phyloP scores from a whole-genome alignment of 768 basidiomycete species.

The Psilocybe tampanensis region DNA sequence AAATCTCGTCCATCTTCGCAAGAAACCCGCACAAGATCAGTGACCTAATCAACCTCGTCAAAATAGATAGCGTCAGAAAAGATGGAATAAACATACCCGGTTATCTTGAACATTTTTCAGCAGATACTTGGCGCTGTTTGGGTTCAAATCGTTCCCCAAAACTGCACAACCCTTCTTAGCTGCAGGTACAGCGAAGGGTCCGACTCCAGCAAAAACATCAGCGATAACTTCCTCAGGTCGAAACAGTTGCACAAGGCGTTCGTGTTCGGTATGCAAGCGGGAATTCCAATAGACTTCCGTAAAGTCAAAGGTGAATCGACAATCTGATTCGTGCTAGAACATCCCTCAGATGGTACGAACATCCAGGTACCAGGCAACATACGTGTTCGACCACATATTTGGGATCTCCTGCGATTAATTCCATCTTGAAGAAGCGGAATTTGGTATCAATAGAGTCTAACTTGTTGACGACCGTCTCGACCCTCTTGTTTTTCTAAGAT shows the following conservation, averaged over 20 bases:
- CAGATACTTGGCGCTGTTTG: slow-evolving; percentile 80
- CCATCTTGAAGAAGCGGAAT: slow-evolving; percentile 97
- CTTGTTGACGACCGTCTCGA: slow-evolving; percentile 95
- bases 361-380: slow-evolving; percentile 21
- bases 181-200: slow-evolving; percentile 93
- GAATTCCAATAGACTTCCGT: slow-evolving; percentile 98
- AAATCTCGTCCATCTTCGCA: slow-evolving; percentile 90
- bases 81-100: slow-evolving; percentile 46
- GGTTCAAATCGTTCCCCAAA: slow-evolving; percentile 94
- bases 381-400: slow-evolving; percentile 90
- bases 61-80: slow-evolving; percentile 5
- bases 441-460: slow-evolving; percentile 80
- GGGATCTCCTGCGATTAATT: slow-evolving; percentile 88
- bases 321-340: slow-evolving; percentile 78
- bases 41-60: slow-evolving; percentile 50
- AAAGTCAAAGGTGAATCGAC: slow-evolving; percentile 92
- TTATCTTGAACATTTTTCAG: slow-evolving; percentile 73
- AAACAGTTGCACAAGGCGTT: slow-evolving; percentile 78
- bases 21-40: slow-evolving; percentile 64
- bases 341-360: not conserved
- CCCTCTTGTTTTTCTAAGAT: slow-evolving; percentile 77
- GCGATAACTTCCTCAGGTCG: slow-evolving; percentile 77
- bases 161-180: slow-evolving; percentile 91
- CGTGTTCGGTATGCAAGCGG: slow-evolving; percentile 89
- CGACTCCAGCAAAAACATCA: slow-evolving; percentile 97